Conservation (phyloP, 805 yeast species). For the Vanderwaltozyma tropicalis region DNA sequence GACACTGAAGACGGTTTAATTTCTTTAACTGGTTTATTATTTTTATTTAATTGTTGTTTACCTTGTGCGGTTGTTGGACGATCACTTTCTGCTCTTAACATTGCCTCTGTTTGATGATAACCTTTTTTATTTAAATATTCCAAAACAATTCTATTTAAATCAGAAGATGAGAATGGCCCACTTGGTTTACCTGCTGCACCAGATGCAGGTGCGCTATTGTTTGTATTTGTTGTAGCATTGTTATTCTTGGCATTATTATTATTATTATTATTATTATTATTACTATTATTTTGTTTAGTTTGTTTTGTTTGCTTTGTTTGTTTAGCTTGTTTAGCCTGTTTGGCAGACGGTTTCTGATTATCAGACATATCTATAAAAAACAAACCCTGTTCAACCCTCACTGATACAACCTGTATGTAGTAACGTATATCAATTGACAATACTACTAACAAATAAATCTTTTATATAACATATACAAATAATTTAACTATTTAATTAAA, state of each 20-base stretch:
- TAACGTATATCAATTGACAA: background rate
- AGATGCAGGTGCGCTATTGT: background rate
- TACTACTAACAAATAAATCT: background rate
- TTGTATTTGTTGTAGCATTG: background rate
- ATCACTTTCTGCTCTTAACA: conserved; percentile 78
- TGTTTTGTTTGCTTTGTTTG: conserved; percentile 1
- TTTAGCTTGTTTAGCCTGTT: background rate
- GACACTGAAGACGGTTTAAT: too few relatives aligned
- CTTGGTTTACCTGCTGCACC: conserved; percentile 8
- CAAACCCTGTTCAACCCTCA: background rate
- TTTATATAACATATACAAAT: too few relatives aligned
- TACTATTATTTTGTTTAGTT: background rate
- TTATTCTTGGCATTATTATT: background rate
- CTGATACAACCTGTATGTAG: too few relatives aligned
- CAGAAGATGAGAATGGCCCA: conserved; percentile 58
- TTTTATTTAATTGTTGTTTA: background rate
- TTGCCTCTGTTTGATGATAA: conserved; percentile 86
- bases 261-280: background rate
- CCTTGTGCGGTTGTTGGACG: conserved; percentile 42
- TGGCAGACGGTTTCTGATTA: background rate
- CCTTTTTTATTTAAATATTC: conserved; percentile 92
- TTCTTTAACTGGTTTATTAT: background rate
- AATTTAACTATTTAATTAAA: too few relatives aligned
- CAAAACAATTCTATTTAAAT: conserved; percentile 80
- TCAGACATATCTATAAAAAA: conserved; percentile 1